Base-by-base conservation (phyloP, 1,284 basidiomycete genomes). In the Sanghuangporus weigelae region DNA sequence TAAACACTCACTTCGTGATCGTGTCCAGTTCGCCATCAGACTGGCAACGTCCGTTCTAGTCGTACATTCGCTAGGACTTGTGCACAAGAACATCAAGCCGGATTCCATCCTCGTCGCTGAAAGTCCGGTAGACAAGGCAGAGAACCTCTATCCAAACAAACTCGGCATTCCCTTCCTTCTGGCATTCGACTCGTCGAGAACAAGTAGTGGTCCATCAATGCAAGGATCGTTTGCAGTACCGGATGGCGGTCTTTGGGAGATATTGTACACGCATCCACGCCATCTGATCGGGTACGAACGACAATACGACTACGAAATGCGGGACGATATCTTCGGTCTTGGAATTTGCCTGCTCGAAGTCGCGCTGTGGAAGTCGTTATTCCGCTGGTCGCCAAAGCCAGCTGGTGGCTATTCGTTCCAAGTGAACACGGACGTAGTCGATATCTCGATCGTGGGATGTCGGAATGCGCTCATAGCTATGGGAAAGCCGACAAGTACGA, bases 281-380 rank as follows among this genome's bases (percentile, higher is more conserved):
- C 56, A 57, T 26, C 11, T 57, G 8, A 39, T 16, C 8, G 7
- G 11, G 16, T 7, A 21, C 7, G n/a, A 19, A 6, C 38, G 56
- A 42, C 56, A 42, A 31, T n/a, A 19, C 39, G 23, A 16, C 1
- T 63, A 63, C 35, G 56, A 59, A 35, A 58, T 66, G 64, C 49
- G 55, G 5, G 49, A 66, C 35, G 64, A 66, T 35, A 53, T 66
- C n/a, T 66, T 53, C 61, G 53, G 61, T 35, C 58, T 66, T 7
- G 64, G 64, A 16, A 40, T 66, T 16, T 58, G 59, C 21, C 57
- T 66, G 2, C 51, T 66, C 6, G 61, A 66, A 50, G 46, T 66
- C 5, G 64, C 50, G 11, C 26, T 66, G 19, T 66, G 64, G 64
- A 36, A 50, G 23, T 63, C 64, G 26, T 8, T 66, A 23, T 51